Evolutionary conservation across 805 yeast species (phyloP), one percentile per base, ranked within the genome.

Genomic region (Wickerhamomyces mucosus): DNA sequence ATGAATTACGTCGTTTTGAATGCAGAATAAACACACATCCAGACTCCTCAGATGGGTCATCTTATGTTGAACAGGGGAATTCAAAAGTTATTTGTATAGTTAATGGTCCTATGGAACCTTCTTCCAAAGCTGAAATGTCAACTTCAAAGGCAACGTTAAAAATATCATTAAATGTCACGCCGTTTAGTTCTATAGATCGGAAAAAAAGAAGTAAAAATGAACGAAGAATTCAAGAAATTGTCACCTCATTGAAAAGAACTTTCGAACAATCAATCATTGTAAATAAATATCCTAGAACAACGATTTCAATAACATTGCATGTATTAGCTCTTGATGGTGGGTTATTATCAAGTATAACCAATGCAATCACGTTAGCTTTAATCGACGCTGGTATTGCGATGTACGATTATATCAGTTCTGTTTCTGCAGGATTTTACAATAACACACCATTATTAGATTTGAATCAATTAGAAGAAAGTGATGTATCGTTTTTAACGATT

Each of bases 311-410:
- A 6, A 69, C 72, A 27, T 61, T 88, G 6, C 82, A 83, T 41
- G 86, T 92, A 0, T 61, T 92, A 32, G 75, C 85, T 11, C 84
- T 85, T 48, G 98, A 92, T 49, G 98, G 98, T 23, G 95, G 95
- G 0, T 51, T 89, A 17, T 55, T 89, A 40, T 72, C 95, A 0
- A 67, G 81, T 1, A 73, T 92, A 42, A 67, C 84, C 26, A 92
- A 92, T 51, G 83, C 96, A 8, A 72, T 83, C 26, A 84, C 96
- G 1, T 60, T 92, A 45, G 96, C 95, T 0, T 63, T 92, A 27
- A 75, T 92, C 21, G 97, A 92, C 57, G 96, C 97, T 2, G 97
- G 97, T 30, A 78, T 92, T 28, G 80, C 96, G 5, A 78, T 92
- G 79, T 81, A 79, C 50, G 97, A 92, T 52, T 88, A 84, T 51